phyloP scores from a whole-genome alignment of 257 asterid species.

The Plectranthus barbatus region DNA sequence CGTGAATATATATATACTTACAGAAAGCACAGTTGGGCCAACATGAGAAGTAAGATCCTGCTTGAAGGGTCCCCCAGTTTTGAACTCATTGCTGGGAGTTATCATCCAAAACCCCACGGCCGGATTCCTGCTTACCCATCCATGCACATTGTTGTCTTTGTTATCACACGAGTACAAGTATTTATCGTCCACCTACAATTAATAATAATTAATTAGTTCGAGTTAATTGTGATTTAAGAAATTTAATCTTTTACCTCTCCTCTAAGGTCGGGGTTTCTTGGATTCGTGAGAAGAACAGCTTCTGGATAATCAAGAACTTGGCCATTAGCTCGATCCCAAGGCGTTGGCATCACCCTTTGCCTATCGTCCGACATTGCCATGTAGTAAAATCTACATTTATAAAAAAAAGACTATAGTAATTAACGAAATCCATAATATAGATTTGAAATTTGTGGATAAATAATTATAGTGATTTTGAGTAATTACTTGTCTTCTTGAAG shows the following conservation, averaged over 20 bases:
- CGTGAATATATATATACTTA: conserved; percentile 19
- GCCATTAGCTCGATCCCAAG: conserved; percentile 29
- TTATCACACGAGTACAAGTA: conserved; percentile 44
- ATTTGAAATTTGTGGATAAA: neutral
- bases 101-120: conserved; percentile 64
- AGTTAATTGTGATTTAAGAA: too few relatives aligned
- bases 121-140: conserved; percentile 34
- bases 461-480: neutral
- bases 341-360: conserved; percentile 48
- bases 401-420: neutral
- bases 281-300: conserved; percentile 40
- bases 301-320: conserved; percentile 36
- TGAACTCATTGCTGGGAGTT: conserved; percentile 55
- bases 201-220: too few relatives aligned
- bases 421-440: neutral
- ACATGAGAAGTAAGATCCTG: conserved; percentile 68
- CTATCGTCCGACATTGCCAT: conserved; percentile 57
- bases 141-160: conserved; percentile 51
- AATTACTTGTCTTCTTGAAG: conserved; percentile 27
- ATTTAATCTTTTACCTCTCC: conserved; percentile 30
- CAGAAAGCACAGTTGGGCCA: conserved; percentile 57
- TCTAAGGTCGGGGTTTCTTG: conserved; percentile 23
- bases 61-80: conserved; percentile 52
- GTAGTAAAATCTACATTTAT: conserved; percentile 33
- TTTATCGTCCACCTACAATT: conserved; percentile 64